Conservation (phyloP, 805 yeast genomes). For the Pichia gijzeniarum region DNA sequence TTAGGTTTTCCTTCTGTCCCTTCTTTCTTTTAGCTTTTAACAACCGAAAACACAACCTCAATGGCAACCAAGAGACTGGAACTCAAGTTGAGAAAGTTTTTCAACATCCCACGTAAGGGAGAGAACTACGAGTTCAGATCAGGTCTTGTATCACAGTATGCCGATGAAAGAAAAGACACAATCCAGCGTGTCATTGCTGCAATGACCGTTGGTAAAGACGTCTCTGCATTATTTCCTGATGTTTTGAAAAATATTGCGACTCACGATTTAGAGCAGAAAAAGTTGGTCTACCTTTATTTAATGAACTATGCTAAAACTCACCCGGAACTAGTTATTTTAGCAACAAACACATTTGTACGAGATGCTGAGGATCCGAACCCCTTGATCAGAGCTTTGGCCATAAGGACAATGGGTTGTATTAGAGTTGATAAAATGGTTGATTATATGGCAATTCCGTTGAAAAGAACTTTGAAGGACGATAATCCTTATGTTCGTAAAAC, state of each 20-base stretch:
- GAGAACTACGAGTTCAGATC: constrained; percentile 87
- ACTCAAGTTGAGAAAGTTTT: constrained; percentile 46
- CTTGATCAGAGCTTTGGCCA: constrained; percentile 89
- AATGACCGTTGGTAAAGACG: constrained; percentile 97
- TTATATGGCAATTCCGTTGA: constrained; percentile 85
- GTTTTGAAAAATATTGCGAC: constrained; percentile 95
- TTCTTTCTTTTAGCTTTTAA: too few relatives aligned
- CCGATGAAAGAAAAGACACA: constrained; percentile 92
- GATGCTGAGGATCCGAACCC: constrained; percentile 98
- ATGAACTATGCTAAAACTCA: constrained; percentile 97
- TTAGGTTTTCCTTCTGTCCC: neutral
- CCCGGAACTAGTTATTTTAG: constrained; percentile 92
- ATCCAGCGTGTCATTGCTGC: constrained; percentile 96
- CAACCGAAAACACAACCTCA: neutral
- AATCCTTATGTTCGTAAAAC: constrained; percentile 97
- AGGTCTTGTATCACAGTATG: constrained; percentile 91
- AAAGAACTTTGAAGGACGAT: constrained; percentile 80
- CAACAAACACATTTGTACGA: constrained; percentile 92
- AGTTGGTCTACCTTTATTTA: constrained; percentile 85
- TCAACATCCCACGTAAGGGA: constrained; percentile 53
- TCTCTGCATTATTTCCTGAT: constrained; percentile 89
- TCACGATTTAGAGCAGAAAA: constrained; percentile 93
- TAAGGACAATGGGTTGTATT: constrained; percentile 97
- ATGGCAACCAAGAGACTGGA: constrained; percentile 34
- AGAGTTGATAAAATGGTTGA: constrained; percentile 94